Conservation (phyloP, 1,139 yeast genomes). For the Meyerozyma athensensis region DNA sequence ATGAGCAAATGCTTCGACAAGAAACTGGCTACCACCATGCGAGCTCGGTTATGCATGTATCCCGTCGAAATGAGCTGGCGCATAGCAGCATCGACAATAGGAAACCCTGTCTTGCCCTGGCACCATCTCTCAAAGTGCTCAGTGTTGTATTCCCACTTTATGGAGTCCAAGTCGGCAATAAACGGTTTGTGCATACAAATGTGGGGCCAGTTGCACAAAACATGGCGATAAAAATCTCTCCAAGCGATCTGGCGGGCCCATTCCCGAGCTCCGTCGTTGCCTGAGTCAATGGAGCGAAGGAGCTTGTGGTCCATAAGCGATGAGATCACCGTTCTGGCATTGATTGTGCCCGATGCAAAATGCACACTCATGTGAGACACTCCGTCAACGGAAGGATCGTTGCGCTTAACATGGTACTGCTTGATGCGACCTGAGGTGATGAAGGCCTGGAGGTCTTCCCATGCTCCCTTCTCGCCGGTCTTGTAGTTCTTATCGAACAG, state of each 20-base stretch:
- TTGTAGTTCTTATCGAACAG: constrained; percentile 22
- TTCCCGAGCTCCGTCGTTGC: constrained; percentile 30
- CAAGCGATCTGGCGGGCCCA: constrained; percentile 54
- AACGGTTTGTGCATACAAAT: constrained; percentile 48
- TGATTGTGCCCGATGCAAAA: constrained; percentile 43
- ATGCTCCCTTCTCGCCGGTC: constrained; percentile 37
- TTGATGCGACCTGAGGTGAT: constrained; percentile 20
- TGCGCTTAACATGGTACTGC: constrained; percentile 26
- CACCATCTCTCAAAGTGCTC: constrained; percentile 45
- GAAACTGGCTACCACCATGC: constrained; percentile 52
- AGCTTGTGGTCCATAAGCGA: constrained; percentile 21
- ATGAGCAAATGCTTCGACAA: constrained; percentile 47
- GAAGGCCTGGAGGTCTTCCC: constrained; percentile 24
- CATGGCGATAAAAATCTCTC: constrained; percentile 53
- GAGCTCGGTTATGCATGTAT: constrained; percentile 47
- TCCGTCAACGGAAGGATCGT: constrained; percentile 23
- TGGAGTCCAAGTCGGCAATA: constrained; percentile 33
- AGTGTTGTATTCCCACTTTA: constrained; percentile 39
- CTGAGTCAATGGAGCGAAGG: constrained; percentile 19
- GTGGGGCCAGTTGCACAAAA: constrained; percentile 46
- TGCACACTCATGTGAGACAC: constrained; percentile 44
- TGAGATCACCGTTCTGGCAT: constrained; percentile 35
- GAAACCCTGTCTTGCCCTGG: constrained; percentile 49
- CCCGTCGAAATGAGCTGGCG: constrained; percentile 46
- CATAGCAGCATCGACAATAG: constrained; percentile 57